Base-by-base conservation (phyloP, 768 basidiomycete species). In the Strobilomyces confusus region DNA sequence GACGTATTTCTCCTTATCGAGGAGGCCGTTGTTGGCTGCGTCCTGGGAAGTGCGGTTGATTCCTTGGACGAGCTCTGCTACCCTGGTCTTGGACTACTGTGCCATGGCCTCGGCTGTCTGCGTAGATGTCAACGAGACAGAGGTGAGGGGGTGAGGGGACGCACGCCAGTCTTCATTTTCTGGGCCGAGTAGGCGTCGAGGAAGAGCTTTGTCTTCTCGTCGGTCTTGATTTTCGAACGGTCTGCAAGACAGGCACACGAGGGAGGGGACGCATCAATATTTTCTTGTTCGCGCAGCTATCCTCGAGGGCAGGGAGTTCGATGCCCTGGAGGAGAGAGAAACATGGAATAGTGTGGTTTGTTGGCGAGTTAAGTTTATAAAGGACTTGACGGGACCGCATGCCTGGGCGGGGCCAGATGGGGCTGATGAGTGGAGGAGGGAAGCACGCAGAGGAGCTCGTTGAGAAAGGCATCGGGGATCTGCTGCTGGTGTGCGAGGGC, bases 351-450 rank as follows among this genome's bases (percentile, higher is more conserved):
- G 97, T 95, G 91, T 7, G 95, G 89, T 69, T 95, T 92, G 64
- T 95, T 92, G 17, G 89, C 86, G 23, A 93, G 91, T 89, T 22
- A 95, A 83, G 15, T 95, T 86, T 62, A 95, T 98, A 74, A 99
- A 90, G 1, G 90, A 92, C 55, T 84, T 84, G 55, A 98, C 76
- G 4, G 86, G 82, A 14, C 97, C 97, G 62, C 93, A 98, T 26
- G 94, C 86, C 95, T 98, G 54, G 17, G 29, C 7, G 29, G 29
- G 29, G 29, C 9, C 29, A 29, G 29, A 6, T 4, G 8, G 26
- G 26, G 26, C 8, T 29, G n/a, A 44, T 2, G 32, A 29, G 34
- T n/a, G 37, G 9, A 8, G 14, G 12, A 6, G 14, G 17, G 9
- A 2, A 8, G n/a, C n/a, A 51, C 87, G 62, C 63, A 92, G 93